Base-by-base conservation (phyloP, 192 early-diverging fungal genomes). In the Umbelopsis sp. region DNA sequence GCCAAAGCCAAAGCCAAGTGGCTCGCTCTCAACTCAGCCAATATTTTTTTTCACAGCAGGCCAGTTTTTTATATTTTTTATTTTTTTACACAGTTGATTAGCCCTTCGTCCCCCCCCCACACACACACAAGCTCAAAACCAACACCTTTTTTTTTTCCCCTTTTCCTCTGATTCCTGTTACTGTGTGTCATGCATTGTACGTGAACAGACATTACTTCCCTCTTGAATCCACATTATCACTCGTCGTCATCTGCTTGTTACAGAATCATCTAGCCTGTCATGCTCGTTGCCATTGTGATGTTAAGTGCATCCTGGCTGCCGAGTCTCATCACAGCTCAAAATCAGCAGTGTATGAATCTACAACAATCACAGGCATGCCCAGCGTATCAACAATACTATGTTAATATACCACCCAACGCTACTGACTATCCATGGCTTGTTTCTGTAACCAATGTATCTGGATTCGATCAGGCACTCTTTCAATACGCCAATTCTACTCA, bases 301-400 rank as follows among this genome's bases (percentile, higher is more conserved):
- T 34, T 62, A 17, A 32, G 25, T 6, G 56, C 56, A 62, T 29
- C 56, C 26, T 62, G 56, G 56, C 56, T 62, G 56, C 56, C 56
- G 56, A 62, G 56, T 32, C 56, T 62, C 56, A 62, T 62, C 56
- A 62, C 56, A 20, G 56, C 56, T 10, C 51, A 53, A 53, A 25
- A n/a, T 45, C 31, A 44, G 26, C 16, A 21, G 21, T 78, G 77
- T 44, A 25, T 78, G 34, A 71, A 68, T 29, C 50, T 79, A 22
- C 68, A 45, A 25, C 20, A 44, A 24, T 76, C 74, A 31, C 68
- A 36, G n/a, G 70, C 73, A 9, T 80, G 79, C n/a, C 45, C 66
- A 10, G 79, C 74, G 5, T 80, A 67, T 52, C 68, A 69, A 8
- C 41, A 76, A 16, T 80, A 69, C 56, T 80, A 76, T 66, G 65